A percentile compares a stretch with the other conserved stretches of the same genome.
Evolutionary conservation across 148 eudicot genomes (phyloP).

Genomic region (Gaultheria prostrata): DNA sequence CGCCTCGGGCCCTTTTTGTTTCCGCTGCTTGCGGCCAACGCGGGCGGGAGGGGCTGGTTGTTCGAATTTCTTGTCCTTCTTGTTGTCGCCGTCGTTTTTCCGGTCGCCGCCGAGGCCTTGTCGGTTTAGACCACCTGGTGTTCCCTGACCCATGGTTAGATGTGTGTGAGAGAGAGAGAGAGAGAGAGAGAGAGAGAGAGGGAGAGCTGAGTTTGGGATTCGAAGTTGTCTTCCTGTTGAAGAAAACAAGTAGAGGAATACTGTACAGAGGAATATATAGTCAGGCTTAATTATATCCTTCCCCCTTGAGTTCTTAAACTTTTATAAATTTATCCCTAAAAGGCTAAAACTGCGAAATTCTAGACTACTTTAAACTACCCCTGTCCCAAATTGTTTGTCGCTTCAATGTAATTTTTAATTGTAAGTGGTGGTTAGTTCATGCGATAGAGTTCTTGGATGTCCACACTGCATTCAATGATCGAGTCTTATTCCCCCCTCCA

Average conservation of each 20-base stretch:
- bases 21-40: slow-evolving; percentile 89
- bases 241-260: neutral
- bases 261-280: too few species aligned
- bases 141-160: slow-evolving; percentile 69
- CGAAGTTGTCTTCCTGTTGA: neutral
- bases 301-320: too few species aligned
- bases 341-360: too few species aligned
- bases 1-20: slow-evolving; percentile 76
- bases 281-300: too few species aligned
- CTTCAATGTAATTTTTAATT: too few species aligned
- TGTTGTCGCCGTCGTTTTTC: slow-evolving; percentile 56
- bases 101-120: slow-evolving; percentile 55
- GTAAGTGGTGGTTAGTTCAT: too few species aligned
- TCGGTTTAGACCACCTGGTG: slow-evolving; percentile 66
- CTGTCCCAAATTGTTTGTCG: too few species aligned
- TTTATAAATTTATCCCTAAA: too few species aligned
- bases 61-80: slow-evolving; percentile 83
- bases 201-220: neutral
- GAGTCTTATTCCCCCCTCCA: too few species aligned
- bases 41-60: slow-evolving; percentile 88
- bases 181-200: neutral
- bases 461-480: too few species aligned
- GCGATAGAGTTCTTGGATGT: too few species aligned
- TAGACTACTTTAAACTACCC: too few species aligned
- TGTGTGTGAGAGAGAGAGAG: neutral